Percentiles rank a stretch among this genome's conserved stretches.
Evolutionary conservation across 1,139 yeast genomes (phyloP).

Genomic region (Hyphopichia pseudoburtonii): DNA sequence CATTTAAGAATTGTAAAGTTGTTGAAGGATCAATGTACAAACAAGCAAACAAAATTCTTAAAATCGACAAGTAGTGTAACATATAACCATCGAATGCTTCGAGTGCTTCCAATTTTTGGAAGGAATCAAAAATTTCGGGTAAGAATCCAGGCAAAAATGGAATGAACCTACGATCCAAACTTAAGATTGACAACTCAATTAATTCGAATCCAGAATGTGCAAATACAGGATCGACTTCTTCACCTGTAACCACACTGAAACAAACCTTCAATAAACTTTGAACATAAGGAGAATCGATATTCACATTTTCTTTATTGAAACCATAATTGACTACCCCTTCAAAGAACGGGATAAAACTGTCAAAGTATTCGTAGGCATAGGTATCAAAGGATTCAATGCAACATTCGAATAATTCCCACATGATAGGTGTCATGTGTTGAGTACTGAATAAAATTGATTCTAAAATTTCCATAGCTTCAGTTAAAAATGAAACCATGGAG

Average conservation of each 20-base stretch:
- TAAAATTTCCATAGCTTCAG: slow-evolving; percentile 50
- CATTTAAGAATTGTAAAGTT: slow-evolving; percentile 38
- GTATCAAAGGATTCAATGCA: slow-evolving; percentile 51
- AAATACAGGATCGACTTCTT: slow-evolving; percentile 41
- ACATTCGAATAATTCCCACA: slow-evolving; percentile 47
- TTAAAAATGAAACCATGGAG: slow-evolving; percentile 46
- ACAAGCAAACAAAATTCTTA: slow-evolving; percentile 44
- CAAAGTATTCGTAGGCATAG: slow-evolving; percentile 54
- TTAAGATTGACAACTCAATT: slow-evolving; percentile 39
- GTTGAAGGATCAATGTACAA: slow-evolving; percentile 40
- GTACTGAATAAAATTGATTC: slow-evolving; percentile 48
- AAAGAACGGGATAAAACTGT: slow-evolving; percentile 49
- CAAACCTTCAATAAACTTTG: slow-evolving; percentile 41
- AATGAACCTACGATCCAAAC: slow-evolving; percentile 33
- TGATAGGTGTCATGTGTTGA: slow-evolving; percentile 40
- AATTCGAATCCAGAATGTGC: slow-evolving; percentile 44
- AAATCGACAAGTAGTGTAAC: slow-evolving; percentile 47
- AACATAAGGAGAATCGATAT: slow-evolving; percentile 39
- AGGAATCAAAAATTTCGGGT: slow-evolving; percentile 38
- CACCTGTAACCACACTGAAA: slow-evolving; percentile 35
- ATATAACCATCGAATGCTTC: slow-evolving; percentile 49
- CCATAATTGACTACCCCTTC: slow-evolving; percentile 51
- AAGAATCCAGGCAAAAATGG: slow-evolving; percentile 37
- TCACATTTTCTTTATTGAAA: slow-evolving; percentile 32
- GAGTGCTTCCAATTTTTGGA: slow-evolving; percentile 33